phyloP scores from a whole-genome alignment of 768 basidiomycete species.

The Mycena maculata region DNA sequence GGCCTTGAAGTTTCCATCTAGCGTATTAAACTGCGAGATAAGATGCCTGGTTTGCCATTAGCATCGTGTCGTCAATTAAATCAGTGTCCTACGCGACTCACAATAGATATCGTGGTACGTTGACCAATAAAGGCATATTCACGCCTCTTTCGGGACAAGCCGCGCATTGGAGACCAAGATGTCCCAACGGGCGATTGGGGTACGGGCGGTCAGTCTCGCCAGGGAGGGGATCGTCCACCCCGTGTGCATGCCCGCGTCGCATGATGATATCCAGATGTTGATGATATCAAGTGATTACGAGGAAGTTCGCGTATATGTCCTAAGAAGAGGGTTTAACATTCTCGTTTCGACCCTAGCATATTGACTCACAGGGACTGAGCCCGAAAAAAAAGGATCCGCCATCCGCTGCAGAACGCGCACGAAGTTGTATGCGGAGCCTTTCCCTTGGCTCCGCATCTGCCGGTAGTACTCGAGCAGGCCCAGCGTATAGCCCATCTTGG shows the following conservation, averaged over 20 bases:
- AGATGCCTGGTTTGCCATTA: constrained; percentile 1
- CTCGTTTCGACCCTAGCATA: not conserved
- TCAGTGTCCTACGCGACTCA: too few relatives aligned
- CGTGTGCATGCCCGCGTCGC: constrained; percentile 11
- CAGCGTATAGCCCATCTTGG: too few relatives aligned
- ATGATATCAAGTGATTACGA: constrained; percentile 6
- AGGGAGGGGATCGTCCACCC: not conserved
- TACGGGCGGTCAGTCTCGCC: constrained; percentile 2
- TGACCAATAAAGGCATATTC: too few relatives aligned
- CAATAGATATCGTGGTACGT: too few relatives aligned
- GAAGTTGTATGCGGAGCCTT: too few relatives aligned
- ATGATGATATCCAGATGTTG: constrained; percentile 2
- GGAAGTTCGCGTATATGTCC: constrained; percentile 22
- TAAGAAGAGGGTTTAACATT: not conserved
- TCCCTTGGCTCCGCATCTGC: too few relatives aligned
- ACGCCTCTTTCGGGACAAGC: not conserved
- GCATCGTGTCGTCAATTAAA: too few relatives aligned
- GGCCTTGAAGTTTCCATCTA: too few relatives aligned
- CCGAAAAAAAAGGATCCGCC: too few relatives aligned
- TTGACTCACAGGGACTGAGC: constrained; percentile 16
- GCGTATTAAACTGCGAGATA: not conserved
- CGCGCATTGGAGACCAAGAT: not conserved
- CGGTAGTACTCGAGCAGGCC: too few relatives aligned
- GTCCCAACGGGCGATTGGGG: not conserved
- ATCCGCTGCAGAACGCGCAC: too few relatives aligned